Conservation (phyloP, 2,329 filamentous ascomycete species). For the Epichloe sylvatica region DNA sequence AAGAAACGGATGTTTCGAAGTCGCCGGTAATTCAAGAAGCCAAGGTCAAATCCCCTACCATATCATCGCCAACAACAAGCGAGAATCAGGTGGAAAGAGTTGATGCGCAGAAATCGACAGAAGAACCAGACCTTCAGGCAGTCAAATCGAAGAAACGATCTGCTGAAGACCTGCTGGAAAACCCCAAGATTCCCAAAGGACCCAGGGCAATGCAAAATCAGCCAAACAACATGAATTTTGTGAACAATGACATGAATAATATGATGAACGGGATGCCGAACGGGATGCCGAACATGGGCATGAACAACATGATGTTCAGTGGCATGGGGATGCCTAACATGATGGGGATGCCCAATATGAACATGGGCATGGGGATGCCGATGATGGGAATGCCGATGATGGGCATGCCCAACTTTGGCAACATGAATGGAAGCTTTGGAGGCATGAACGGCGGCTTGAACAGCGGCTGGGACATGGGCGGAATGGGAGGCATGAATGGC, state of each 20-base stretch:
- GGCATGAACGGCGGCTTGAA: conserved; percentile 3
- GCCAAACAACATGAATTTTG: conserved; percentile 27
- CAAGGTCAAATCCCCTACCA: conserved; percentile 15
- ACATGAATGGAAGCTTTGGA: conserved; percentile 7
- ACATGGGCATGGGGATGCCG: conserved; percentile 14
- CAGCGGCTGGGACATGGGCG: conserved; percentile 10
- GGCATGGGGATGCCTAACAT: conserved; percentile 16
- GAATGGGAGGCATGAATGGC: conserved; percentile 2
- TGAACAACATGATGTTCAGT: conserved; percentile 15
- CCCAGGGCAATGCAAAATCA: conserved; percentile 51
- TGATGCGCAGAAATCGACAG: conserved; percentile 21
- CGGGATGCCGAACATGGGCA: conserved; percentile 21
- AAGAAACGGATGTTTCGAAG: conserved; percentile 18
- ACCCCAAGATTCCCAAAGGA: conserved; percentile 50
- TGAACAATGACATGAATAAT: conserved; percentile 20
- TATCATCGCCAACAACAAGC: conserved; percentile 17
- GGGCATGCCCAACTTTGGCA: conserved; percentile 12
- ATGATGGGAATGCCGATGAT: conserved; percentile 18
- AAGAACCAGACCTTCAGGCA: conserved; percentile 17
- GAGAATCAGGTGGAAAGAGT: conserved; percentile 18
- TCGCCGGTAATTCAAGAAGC: conserved; percentile 15
- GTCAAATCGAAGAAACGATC: conserved; percentile 59
- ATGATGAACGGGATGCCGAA: conserved; percentile 28
- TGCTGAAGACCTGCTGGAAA: conserved; percentile 57
- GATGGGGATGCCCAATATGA: conserved; percentile 22